Conservation (phyloP, 495 filamentous ascomycete species). For the Choiromyces venosus region DNA sequence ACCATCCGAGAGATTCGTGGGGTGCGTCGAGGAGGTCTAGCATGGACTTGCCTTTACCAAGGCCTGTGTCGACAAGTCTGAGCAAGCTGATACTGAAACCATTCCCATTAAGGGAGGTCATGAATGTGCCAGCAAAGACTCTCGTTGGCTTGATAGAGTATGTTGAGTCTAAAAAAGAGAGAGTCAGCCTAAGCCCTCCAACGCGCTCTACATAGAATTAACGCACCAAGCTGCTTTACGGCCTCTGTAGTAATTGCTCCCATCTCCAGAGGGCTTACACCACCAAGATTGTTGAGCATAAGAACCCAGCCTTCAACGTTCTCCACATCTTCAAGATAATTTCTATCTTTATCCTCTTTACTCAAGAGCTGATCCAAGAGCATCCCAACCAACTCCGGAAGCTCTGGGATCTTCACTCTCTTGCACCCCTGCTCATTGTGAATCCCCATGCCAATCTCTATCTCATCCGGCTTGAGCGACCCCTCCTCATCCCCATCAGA, state of each 20-base stretch:
- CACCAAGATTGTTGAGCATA: constrained; percentile 91
- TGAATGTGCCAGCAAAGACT: constrained; percentile 53
- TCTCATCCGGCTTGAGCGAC: constrained; percentile 60
- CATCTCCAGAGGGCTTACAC: constrained; percentile 80
- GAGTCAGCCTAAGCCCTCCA: constrained; percentile 2
- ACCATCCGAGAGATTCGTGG: constrained; percentile 80
- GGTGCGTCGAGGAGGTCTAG: constrained; percentile 81
- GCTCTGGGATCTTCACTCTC: constrained; percentile 56
- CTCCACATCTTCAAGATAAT: constrained; percentile 60
- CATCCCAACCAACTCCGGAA: constrained; percentile 64
- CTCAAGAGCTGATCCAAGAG: constrained; percentile 83
- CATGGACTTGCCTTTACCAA: constrained; percentile 70
- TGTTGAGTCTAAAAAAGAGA: constrained; percentile 35
- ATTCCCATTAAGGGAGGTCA: constrained; percentile 87
- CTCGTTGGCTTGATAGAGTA: constrained; percentile 35
- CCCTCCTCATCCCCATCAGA: constrained; percentile 47
- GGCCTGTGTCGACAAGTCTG: constrained; percentile 71
- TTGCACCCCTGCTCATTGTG: constrained; percentile 91
- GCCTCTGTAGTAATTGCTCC: constrained; percentile 86
- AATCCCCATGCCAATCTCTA: constrained; percentile 97
- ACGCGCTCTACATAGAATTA: not conserved
- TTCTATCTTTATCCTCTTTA: constrained; percentile 69
- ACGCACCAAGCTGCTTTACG: constrained; percentile 60
- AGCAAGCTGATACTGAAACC: constrained; percentile 87
- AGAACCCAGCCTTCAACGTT: constrained; percentile 61